Percentiles rank a stretch among this genome's conserved stretches.
Evolutionary conservation across 73 alveolate genomes (phyloP).

Genomic region (Tetrahymena borealis): DNA sequence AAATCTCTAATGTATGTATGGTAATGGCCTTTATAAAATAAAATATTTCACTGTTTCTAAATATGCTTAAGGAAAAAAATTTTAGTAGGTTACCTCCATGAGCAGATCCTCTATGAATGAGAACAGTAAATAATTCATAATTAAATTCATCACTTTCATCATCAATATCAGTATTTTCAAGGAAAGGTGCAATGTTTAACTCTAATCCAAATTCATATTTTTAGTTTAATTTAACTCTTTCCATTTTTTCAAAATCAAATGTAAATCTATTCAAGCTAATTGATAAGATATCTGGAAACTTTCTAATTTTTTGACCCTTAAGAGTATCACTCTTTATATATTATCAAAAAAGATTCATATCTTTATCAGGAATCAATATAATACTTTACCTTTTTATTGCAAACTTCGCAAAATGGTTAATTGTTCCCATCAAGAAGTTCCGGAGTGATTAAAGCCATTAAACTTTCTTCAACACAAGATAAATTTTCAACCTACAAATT

Average conservation of each 20-base stretch:
- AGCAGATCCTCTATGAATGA: conserved; percentile 95
- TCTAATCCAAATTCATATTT: conserved; percentile 92
- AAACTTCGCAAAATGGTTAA: conserved; percentile 76
- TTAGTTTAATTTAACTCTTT: conserved; percentile 83
- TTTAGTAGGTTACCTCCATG: conserved; percentile 53
- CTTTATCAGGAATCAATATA: background rate
- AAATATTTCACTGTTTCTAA: too few species aligned
- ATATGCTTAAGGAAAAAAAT: too few species aligned
- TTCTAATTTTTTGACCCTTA: conserved; percentile 73
- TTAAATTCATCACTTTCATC: background rate
- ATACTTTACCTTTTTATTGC: conserved; percentile 62
- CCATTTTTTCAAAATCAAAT: conserved; percentile 77
- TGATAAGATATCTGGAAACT: conserved; percentile 84
- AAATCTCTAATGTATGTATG: conserved; percentile 91
- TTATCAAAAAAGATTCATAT: background rate
- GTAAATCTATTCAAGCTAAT: conserved; percentile 85
- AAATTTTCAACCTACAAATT: conserved; percentile 69
- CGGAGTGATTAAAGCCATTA: conserved; percentile 56
- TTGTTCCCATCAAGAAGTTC: conserved; percentile 74
- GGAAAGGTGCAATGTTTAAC: conserved; percentile 67
- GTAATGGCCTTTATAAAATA: conserved; percentile 97
- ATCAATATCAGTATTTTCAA: conserved; percentile 70
- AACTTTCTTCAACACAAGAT: conserved; percentile 66
- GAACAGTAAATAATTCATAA: conserved; percentile 89
- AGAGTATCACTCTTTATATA: conserved; percentile 40